phyloP scores from a whole-genome alignment of 2,329 filamentous ascomycete species.

The Aspergillus udagawae region DNA sequence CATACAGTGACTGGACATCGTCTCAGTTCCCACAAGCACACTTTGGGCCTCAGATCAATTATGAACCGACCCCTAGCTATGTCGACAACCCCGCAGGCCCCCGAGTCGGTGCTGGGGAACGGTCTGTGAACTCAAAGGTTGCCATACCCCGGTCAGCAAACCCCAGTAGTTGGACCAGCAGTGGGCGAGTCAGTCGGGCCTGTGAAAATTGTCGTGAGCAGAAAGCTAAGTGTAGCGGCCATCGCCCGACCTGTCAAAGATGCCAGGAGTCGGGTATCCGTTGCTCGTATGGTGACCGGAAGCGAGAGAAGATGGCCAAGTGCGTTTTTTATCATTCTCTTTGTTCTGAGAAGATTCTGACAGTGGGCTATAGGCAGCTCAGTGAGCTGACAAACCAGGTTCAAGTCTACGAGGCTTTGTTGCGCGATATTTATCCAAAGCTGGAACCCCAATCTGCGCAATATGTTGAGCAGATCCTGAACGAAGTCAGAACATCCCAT shows the following conservation, averaged over 20 bases:
- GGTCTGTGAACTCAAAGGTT: slow-evolving; percentile 25
- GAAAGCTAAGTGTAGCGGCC: slow-evolving; percentile 46
- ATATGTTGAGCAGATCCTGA: slow-evolving; percentile 31
- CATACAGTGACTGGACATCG: slow-evolving; percentile 13
- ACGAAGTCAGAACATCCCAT: slow-evolving; percentile 26
- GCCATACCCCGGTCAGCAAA: slow-evolving; percentile 26
- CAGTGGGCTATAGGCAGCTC: slow-evolving; percentile 30
- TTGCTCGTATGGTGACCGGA: slow-evolving; percentile 44
- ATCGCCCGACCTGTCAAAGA: slow-evolving; percentile 40
- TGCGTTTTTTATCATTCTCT: slow-evolving; percentile 19
- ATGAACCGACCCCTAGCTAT: slow-evolving; percentile 12
- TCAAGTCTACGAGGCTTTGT: slow-evolving; percentile 31
- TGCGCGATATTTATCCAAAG: slow-evolving; percentile 31
- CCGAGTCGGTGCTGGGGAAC: slow-evolving; percentile 10
- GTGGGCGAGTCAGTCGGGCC: slow-evolving; percentile 34
- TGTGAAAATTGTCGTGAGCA: slow-evolving; percentile 45
- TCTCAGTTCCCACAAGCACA: slow-evolving; percentile 15
- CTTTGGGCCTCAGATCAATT: slow-evolving; percentile 11
- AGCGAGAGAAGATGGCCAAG: slow-evolving; percentile 42
- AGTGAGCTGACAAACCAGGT: slow-evolving; percentile 36
- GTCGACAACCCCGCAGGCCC: slow-evolving; percentile 11
- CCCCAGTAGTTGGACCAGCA: slow-evolving; percentile 20
- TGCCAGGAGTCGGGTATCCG: slow-evolving; percentile 39
- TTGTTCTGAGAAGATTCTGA: slow-evolving; percentile 6
- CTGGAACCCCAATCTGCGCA: slow-evolving; percentile 30